Evolutionary conservation across 108 stramenopile species (phyloP), one percentile per base, ranked within the genome.

Genomic region (Pseudonitzschia multiseries): DNA sequence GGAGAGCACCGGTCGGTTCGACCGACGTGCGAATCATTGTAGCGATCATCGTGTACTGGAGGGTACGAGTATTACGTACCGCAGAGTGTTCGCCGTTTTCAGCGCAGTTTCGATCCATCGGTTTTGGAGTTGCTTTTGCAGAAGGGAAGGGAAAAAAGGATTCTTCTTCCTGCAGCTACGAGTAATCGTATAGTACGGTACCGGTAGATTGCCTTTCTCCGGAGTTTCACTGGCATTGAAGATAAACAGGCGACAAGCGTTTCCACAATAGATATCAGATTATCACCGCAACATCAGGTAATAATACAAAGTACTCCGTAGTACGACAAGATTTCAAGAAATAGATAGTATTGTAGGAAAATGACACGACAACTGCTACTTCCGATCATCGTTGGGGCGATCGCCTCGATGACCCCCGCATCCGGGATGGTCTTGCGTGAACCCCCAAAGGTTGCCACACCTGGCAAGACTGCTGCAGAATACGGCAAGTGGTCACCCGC

Each of bases 401-500:
- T 62, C 32, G 61, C 61, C 61, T 36, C 61, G 20, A 62, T 62
- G 61, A 40, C 13, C 33, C 32, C 32, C 20, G 36, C 61, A 40
- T 29, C 61, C n/a, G 61, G 33, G 27, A 62, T 62, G 61, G 61
- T 62, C 28, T 40, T 62, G 36, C 61, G 61, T 17, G 61, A 62
- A 33, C 61, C 61, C 14, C 36, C 61, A 4, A 62, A 62, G 32
- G 61, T 33, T 62, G 18, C 32, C 32, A 62, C 12, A 9, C 28
- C 29, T 15, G 61, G 32, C 41, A 72, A 42, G 48, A 42, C 31
- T 65, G 65, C 33, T 14, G 40, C 69, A 42, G 84, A 82, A 40
- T 66, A 43, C 24, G 40, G 65, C 33, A 85, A 87, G 36, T 96
- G 95, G 95, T 73, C 78, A 33, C 95, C 95, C 9, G 74, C 61